Percentiles rank a stretch among this genome's conserved stretches.
These are phyloP conservation scores for Pneumocystis carinii DNA, from an alignment of 1,139 yeast species.

Conservation along the genomic window DNA sequence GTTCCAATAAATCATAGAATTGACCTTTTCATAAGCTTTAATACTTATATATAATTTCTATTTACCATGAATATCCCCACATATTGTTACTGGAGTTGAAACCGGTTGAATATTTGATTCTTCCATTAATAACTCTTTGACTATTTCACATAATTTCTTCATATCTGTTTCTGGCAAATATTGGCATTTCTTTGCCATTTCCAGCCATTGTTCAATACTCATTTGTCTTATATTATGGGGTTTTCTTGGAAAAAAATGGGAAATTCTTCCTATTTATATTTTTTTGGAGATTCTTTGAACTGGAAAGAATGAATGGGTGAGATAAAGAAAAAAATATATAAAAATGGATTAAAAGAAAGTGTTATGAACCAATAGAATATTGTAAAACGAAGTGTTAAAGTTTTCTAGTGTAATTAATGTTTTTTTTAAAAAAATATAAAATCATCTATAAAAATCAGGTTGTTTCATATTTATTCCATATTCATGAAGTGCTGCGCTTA, in stretches of 20 bases:
- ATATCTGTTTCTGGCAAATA: conserved; percentile 82
- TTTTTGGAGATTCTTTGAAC: neutral
- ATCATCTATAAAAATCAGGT: conserved; percentile 78
- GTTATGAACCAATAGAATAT: neutral
- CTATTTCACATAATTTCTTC: conserved; percentile 92
- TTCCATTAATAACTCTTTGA: conserved; percentile 77
- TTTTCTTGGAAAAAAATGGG: neutral
- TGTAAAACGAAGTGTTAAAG: too few species aligned
- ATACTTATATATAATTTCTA: neutral
- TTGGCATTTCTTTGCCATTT: conserved; percentile 78
- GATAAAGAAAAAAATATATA: neutral
- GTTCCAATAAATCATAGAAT: conserved; percentile 82
- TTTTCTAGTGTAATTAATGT: too few species aligned
- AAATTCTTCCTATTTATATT: neutral
- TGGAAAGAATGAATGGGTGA: neutral
- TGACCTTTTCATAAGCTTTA: conserved; percentile 27
- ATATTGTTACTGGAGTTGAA: conserved; percentile 91
- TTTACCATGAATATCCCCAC: conserved; percentile 91
- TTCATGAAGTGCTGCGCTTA: conserved; percentile 75
- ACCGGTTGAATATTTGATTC: conserved; percentile 95
- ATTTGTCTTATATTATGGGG: neutral
- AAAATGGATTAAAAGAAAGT: neutral
- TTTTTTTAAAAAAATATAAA: neutral
- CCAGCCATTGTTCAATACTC: conserved; percentile 68
- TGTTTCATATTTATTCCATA: conserved; percentile 82